A percentile compares a stretch with the other conserved stretches of the same genome.
Evolutionary conservation across 2,329 filamentous ascomycete genomes (phyloP).

Genomic region (Fusarium kyushuense): DNA sequence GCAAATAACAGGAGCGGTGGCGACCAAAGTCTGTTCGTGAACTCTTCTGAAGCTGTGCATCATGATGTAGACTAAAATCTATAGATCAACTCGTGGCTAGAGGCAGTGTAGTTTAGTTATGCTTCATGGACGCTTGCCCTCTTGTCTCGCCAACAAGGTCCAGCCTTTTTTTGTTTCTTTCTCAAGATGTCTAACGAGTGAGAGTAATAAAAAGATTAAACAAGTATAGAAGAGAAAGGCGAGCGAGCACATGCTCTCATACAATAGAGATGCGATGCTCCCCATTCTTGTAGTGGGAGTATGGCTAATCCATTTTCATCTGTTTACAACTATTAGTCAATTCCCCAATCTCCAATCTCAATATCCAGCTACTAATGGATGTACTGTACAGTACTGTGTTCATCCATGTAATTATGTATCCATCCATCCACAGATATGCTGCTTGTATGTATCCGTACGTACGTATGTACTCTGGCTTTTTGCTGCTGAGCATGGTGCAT

Average conservation of each 20-base stretch:
- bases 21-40: constrained; percentile 31
- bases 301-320: constrained; percentile 39
- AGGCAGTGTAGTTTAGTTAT: constrained; percentile 4
- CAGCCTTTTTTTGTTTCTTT: constrained; percentile 24
- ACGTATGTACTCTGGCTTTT: constrained; percentile 4
- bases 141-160: constrained; percentile 35
- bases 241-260: not conserved
- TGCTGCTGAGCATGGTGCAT: constrained; percentile 46
- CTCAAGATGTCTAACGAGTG: constrained; percentile 13
- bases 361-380: not conserved
- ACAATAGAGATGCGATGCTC: constrained; percentile 22
- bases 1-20: constrained; percentile 26
- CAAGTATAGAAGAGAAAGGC: constrained; percentile 1
- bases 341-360: constrained; percentile 24
- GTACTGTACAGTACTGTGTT: not conserved
- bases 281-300: constrained; percentile 31
- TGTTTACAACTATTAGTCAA: constrained; percentile 48
- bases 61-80: constrained; percentile 28
- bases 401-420: constrained; percentile 8
- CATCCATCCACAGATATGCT: constrained; percentile 1
- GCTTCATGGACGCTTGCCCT: constrained; percentile 26
- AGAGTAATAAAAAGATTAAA: constrained; percentile 7
- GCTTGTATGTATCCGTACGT: not conserved
- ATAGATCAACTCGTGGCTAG: constrained; percentile 4
- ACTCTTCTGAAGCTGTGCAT: constrained; percentile 45